phyloP scores from a whole-genome alignment of 2,329 filamentous ascomycete genomes.

The Incumbomyces lentus region DNA sequence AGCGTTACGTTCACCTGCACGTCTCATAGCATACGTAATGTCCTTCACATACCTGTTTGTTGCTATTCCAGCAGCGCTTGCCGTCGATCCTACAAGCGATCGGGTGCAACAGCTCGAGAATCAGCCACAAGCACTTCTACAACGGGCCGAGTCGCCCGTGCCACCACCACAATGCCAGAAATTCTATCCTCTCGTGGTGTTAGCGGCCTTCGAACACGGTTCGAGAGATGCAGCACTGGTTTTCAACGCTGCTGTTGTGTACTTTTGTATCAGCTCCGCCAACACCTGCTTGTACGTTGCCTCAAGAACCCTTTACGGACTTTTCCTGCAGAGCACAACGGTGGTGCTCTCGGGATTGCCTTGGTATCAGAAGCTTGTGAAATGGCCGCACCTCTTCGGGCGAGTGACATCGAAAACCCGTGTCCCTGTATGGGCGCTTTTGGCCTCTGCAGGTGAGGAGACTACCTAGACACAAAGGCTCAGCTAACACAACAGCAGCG shows the following conservation, averaged over 20 bases:
- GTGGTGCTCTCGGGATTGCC: background rate
- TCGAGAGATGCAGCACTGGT: background rate
- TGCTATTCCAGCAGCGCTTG: conserved; percentile 21
- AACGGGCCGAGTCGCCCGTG: background rate
- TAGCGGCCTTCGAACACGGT: conserved; percentile 10
- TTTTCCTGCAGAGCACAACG: conserved; percentile 14
- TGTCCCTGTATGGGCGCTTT: too few relatives aligned
- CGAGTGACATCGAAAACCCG: conserved; percentile 2
- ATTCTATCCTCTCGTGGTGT: background rate
- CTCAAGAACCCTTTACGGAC: conserved; percentile 26
- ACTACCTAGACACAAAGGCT: too few relatives aligned
- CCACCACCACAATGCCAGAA: background rate
- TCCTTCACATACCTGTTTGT: conserved; percentile 22
- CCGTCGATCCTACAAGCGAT: conserved; percentile 20
- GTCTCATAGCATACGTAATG: conserved; percentile 24
- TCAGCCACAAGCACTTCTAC: background rate
- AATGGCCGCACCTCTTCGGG: background rate
- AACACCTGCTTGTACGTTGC: conserved; percentile 29
- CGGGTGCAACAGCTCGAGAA: conserved; percentile 13
- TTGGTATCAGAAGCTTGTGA: conserved; percentile 2
- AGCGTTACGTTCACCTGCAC: conserved; percentile 21
- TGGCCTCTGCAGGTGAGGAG: too few relatives aligned
- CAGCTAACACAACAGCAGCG: too few relatives aligned
- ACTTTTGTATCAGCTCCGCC: conserved; percentile 25
- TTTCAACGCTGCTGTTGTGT: conserved; percentile 24